Conservation (phyloP, 768 basidiomycete species). For the Leucogyrophana mollusca region DNA sequence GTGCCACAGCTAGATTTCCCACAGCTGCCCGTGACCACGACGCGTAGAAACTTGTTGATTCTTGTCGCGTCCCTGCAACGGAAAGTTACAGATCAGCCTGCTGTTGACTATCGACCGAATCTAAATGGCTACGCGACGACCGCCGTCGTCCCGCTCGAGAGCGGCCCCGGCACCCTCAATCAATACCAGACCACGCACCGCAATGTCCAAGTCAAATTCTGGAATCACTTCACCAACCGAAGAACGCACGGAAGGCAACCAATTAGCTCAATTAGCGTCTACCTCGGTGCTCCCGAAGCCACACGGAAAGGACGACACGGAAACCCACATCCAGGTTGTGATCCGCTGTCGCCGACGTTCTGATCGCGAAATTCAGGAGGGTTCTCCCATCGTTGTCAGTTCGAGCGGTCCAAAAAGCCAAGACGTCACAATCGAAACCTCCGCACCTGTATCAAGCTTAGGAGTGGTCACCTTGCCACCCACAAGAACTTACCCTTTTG, state of each 20-base stretch:
- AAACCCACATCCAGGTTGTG: slow-evolving; percentile 91
- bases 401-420: slow-evolving; percentile 75
- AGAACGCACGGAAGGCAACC: slow-evolving; percentile 14
- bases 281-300: slow-evolving; percentile 26
- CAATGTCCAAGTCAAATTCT: slow-evolving; percentile 41
- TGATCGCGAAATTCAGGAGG: slow-evolving; percentile 79
- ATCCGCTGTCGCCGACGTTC: slow-evolving; percentile 87
- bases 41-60: slow-evolving; percentile 22
- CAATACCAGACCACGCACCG: slow-evolving; percentile 46
- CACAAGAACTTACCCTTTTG: slow-evolving; percentile 88
- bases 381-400: slow-evolving; percentile 83
- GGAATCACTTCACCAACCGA: slow-evolving; percentile 24
- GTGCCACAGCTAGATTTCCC: slow-evolving; percentile 3
- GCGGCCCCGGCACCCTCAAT: slow-evolving; percentile 33
- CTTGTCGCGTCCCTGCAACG: slow-evolving; percentile 24
- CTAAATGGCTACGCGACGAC: slow-evolving; percentile 65
- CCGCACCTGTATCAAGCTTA: slow-evolving; percentile 62
- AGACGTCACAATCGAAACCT: slow-evolving; percentile 79
- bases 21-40: slow-evolving; percentile 31
- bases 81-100: not conserved
- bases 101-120: slow-evolving; percentile 6
- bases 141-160: slow-evolving; percentile 45
- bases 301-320: slow-evolving; percentile 41
- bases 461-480: slow-evolving; percentile 77
- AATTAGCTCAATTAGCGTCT: slow-evolving; percentile 22